Percentiles rank a stretch among this genome's conserved stretches.
Conservation (phyloP, 139 green algal species). For the Chlorella sp. region DNA sequence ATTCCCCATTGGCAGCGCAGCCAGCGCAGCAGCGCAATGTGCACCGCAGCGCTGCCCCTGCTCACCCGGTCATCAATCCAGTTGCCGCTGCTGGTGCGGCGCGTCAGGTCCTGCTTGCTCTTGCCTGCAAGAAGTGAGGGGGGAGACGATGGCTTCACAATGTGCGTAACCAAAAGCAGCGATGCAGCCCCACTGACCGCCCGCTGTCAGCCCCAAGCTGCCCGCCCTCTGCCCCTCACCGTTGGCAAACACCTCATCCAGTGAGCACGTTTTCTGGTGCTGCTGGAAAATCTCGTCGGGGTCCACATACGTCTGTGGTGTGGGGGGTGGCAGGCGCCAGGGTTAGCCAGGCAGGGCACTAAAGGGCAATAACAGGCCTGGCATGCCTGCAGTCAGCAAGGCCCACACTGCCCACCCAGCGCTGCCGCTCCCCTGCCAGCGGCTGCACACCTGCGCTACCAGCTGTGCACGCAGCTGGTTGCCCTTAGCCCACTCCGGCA, state of each 20-base stretch:
- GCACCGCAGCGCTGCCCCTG: no score
- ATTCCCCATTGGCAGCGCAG: no score
- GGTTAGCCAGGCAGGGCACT: no score
- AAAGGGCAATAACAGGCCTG: no score
- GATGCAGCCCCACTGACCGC: no score
- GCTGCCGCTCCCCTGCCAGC: not conserved
- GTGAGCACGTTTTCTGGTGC: constrained; percentile 73
- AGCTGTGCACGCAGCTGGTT: constrained; percentile 59
- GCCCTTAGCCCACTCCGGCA: constrained; percentile 77
- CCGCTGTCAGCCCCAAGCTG: no score
- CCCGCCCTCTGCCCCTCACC: not conserved
- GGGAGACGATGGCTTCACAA: no score
- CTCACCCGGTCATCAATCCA: constrained; percentile 73
- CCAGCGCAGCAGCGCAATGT: no score
- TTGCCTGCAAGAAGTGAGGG: not conserved
- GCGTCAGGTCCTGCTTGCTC: constrained; percentile 58
- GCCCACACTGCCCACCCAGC: no score
- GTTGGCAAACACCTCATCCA: constrained; percentile 75
- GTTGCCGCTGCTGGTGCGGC: constrained; percentile 76
- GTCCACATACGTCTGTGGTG: constrained; percentile 63
- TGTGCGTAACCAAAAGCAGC: no score
- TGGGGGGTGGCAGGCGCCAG: no score
- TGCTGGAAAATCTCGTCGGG: constrained; percentile 80
- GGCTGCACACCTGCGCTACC: constrained; percentile 16
- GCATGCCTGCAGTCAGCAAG: no score